Evolutionary conservation across 495 filamentous ascomycete species (phyloP).

Genomic region (Neurospora sp.): DNA sequence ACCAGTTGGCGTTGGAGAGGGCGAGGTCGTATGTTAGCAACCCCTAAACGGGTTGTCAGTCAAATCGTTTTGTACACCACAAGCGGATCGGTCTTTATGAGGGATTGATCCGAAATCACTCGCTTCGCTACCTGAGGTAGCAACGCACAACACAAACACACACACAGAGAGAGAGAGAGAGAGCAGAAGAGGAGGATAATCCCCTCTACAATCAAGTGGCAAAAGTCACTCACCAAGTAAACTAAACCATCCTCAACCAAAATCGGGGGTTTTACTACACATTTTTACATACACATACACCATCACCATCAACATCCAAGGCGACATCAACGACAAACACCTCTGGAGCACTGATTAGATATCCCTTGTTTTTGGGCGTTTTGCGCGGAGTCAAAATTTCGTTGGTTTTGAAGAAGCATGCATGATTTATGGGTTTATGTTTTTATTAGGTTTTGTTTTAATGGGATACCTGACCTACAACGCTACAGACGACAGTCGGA

Average conservation of each 20-base stretch:
- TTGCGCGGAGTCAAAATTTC: background rate
- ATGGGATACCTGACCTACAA: background rate
- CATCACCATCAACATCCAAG: background rate
- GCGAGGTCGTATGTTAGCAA: conserved; percentile 35
- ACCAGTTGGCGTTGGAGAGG: conserved; percentile 25
- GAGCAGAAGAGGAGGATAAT: background rate
- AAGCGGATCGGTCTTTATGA: background rate
- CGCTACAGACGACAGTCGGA: background rate
- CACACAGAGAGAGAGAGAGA: background rate
- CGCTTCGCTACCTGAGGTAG: background rate
- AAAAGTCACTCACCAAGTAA: background rate
- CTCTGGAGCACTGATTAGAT: background rate
- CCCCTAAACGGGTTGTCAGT: conserved; percentile 19
- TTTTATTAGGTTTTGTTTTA: background rate
- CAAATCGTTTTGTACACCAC: background rate
- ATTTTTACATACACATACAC: background rate
- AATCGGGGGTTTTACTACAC: background rate
- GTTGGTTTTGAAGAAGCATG: background rate
- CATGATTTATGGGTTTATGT: background rate
- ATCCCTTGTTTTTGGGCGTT: background rate
- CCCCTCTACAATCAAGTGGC: background rate
- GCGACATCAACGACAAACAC: background rate
- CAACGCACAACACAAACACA: background rate
- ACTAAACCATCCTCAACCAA: background rate
- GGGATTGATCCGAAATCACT: background rate